Evolutionary conservation across 306 rosid species (phyloP).

Genomic region (Cercis canadensis): DNA sequence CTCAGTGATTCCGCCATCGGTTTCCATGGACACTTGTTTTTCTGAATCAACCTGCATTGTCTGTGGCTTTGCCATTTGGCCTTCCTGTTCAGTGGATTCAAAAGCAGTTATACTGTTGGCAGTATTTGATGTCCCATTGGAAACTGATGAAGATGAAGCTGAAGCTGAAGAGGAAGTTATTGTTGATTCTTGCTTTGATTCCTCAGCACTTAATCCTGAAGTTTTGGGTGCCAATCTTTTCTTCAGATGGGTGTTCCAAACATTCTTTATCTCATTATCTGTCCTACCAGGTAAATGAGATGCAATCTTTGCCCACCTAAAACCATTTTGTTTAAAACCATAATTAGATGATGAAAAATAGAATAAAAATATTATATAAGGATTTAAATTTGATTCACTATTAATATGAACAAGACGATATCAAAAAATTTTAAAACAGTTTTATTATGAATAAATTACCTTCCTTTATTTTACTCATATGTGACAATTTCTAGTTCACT

Average conservation of each 20-base stretch:
- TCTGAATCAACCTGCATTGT: slow-evolving; percentile 22
- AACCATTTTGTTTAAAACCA: neutral
- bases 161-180: slow-evolving; percentile 67
- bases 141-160: slow-evolving; percentile 48
- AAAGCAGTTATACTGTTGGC: neutral
- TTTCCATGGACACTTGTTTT: slow-evolving; percentile 40
- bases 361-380: neutral
- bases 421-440: too few relatives aligned
- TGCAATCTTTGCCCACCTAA: slow-evolving; percentile 96
- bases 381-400: too few relatives aligned
- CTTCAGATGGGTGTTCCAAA: slow-evolving; percentile 97
- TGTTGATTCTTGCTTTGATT: slow-evolving; percentile 61
- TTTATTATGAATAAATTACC: too few relatives aligned
- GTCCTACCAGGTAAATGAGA: slow-evolving; percentile 82
- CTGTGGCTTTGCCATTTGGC: slow-evolving; percentile 16
- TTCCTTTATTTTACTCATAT: too few relatives aligned
- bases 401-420: too few relatives aligned
- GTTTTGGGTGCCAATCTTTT: slow-evolving; percentile 52
- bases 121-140: slow-evolving; percentile 41
- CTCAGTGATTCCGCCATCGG: neutral
- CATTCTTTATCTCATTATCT: slow-evolving; percentile 93
- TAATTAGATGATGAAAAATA: neutral
- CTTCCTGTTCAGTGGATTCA: slow-evolving; percentile 32
- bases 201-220: slow-evolving; percentile 34
- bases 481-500: too few relatives aligned